These are phyloP conservation scores for Mucuna pruriens DNA, from an alignment of 306 rosid genomes.

Conservation along the genomic window DNA sequence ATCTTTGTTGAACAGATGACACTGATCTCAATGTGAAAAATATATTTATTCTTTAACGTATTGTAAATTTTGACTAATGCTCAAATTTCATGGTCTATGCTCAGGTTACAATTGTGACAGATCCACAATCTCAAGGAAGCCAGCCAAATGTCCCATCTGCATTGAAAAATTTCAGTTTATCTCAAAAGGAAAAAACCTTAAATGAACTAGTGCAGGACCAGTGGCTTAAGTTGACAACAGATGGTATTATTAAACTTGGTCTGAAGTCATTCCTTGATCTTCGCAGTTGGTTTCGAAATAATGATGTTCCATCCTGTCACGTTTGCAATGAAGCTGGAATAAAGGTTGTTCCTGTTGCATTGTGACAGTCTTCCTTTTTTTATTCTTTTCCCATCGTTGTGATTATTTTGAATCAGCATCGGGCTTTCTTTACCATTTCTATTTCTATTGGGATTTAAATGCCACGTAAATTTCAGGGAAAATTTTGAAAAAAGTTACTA, in stretches of 20 bases:
- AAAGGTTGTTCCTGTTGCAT: slow-evolving; percentile 61
- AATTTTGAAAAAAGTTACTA: background rate
- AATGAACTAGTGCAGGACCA: slow-evolving; percentile 70
- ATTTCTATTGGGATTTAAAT: slow-evolving; percentile 13
- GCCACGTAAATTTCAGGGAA: background rate
- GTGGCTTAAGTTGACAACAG: slow-evolving; percentile 71
- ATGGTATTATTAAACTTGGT: slow-evolving; percentile 77
- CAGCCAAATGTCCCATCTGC: slow-evolving; percentile 57
- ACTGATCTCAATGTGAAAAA: background rate
- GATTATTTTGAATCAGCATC: slow-evolving; percentile 20
- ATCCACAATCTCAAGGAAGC: slow-evolving; percentile 59
- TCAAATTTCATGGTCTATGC: slow-evolving; percentile 38
- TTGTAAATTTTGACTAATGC: slow-evolving; percentile 20
- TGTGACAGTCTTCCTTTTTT: slow-evolving; percentile 14
- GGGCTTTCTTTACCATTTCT: background rate
- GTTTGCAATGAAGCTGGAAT: slow-evolving; percentile 97
- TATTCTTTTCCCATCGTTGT: background rate
- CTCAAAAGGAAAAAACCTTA: slow-evolving; percentile 78
- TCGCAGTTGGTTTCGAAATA: slow-evolving; percentile 85
- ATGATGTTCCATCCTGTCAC: slow-evolving; percentile 76
- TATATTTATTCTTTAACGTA: background rate
- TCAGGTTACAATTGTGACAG: slow-evolving; percentile 57
- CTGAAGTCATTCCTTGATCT: slow-evolving; percentile 89
- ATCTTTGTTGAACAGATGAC: slow-evolving; percentile 6
- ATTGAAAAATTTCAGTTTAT: slow-evolving; percentile 59